Percentiles rank a stretch among this genome's conserved stretches.
These are phyloP conservation scores for Tolypocladium cylindrosporum DNA, from an alignment of 2,329 filamentous ascomycete species.

Conservation along the genomic window DNA sequence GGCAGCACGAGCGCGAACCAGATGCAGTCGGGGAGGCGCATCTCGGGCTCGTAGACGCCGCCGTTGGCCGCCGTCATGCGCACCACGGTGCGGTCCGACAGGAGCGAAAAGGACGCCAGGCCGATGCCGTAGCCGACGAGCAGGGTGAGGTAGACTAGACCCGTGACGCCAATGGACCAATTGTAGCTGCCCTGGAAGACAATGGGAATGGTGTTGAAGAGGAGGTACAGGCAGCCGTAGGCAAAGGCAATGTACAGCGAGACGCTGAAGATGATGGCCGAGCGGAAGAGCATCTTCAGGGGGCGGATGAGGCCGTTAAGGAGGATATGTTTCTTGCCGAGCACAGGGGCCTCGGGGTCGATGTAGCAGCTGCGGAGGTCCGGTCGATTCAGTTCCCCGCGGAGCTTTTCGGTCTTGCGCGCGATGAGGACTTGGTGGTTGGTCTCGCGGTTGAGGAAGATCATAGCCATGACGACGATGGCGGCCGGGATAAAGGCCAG, in stretches of 20 bases:
- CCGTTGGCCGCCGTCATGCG: constrained; percentile 33
- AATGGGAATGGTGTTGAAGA: constrained; percentile 43
- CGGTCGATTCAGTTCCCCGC: constrained; percentile 31
- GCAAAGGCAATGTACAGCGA: constrained; percentile 40
- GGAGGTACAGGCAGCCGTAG: constrained; percentile 42
- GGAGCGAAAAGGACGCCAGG: constrained; percentile 27
- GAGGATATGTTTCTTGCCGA: constrained; percentile 13
- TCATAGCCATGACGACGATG: constrained; percentile 13
- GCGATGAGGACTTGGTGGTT: constrained; percentile 37
- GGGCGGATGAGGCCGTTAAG: constrained; percentile 44
- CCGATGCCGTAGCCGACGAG: constrained; percentile 32
- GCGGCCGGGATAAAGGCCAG: constrained; percentile 36
- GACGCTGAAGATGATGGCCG: constrained; percentile 34
- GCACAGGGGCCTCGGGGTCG: constrained; percentile 12
- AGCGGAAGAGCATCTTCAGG: constrained; percentile 38
- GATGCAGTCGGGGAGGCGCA: constrained; percentile 22
- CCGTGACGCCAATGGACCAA: constrained; percentile 34
- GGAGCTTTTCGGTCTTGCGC: constrained; percentile 34
- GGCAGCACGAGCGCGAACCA: constrained; percentile 21
- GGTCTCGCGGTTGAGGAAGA: constrained; percentile 27
- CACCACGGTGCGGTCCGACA: constrained; percentile 35
- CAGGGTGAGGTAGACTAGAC: constrained; percentile 38
- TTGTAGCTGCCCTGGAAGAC: constrained; percentile 37
- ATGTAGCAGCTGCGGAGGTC: constrained; percentile 36
- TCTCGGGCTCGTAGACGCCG: constrained; percentile 23